Conservation (phyloP, 208 protist genomes). For the Acanthamoeba sp. region DNA sequence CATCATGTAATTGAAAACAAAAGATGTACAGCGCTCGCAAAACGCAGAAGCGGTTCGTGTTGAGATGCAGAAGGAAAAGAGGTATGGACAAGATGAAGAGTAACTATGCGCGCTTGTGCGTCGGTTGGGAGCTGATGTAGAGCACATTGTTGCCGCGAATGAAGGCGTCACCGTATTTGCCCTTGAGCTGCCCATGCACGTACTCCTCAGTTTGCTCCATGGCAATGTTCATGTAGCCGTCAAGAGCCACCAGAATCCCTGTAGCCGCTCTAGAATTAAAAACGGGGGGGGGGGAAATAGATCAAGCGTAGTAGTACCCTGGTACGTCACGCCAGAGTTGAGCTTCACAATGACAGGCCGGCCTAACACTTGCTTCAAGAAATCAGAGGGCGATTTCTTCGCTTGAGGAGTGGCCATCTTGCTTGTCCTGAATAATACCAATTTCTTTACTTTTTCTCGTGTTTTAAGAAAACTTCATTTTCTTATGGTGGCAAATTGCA, state of each 20-base stretch:
- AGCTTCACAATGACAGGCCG: constrained; percentile 94
- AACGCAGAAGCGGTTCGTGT: background rate
- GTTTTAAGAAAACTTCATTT: background rate
- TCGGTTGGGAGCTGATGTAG: constrained; percentile 69
- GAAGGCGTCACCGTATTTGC: constrained; percentile 93
- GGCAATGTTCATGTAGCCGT: constrained; percentile 96
- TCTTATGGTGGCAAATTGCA: background rate
- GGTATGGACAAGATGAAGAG: background rate
- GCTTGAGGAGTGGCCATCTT: background rate
- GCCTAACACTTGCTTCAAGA: constrained; percentile 91
- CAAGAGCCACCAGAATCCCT: constrained; percentile 92
- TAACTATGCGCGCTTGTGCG: constrained; percentile 44
- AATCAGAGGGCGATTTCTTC: constrained; percentile 88
- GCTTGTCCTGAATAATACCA: background rate
- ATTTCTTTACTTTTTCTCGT: background rate
- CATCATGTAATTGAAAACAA: background rate
- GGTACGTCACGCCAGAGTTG: constrained; percentile 93
- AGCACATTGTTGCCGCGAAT: constrained; percentile 94
- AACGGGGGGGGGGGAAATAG: background rate
- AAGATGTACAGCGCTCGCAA: background rate
- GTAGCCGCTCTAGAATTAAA: background rate
- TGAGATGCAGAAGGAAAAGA: background rate
- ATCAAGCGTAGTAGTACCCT: constrained; percentile 81
- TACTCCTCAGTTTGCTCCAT: constrained; percentile 95
- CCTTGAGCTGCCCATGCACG: constrained; percentile 91